phyloP scores from a whole-genome alignment of 2,329 filamentous ascomycete genomes.

The Tolypocladium cylindrosporum region DNA sequence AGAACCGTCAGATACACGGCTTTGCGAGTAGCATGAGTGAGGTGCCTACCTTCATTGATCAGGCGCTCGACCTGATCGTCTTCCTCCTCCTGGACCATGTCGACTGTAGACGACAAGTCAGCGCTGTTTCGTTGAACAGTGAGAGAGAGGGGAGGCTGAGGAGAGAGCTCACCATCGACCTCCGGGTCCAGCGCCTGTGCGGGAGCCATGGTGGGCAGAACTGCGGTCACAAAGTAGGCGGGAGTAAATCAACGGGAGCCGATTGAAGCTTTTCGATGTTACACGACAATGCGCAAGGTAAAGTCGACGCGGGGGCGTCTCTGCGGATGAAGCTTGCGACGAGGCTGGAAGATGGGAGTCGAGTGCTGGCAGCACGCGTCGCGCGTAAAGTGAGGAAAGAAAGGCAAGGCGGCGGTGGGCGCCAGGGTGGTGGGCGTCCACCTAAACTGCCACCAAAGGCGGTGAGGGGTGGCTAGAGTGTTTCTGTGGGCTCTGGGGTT shows the following conservation, averaged over 20 bases:
- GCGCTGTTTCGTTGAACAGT: neutral
- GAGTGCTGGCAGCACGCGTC: slow-evolving; percentile 18
- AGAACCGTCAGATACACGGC: slow-evolving; percentile 1
- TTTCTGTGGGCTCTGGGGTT: neutral
- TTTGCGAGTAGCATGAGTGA: neutral
- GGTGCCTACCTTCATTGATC: slow-evolving; percentile 71
- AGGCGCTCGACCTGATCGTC: slow-evolving; percentile 71
- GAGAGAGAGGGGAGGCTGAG: neutral
- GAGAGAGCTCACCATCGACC: slow-evolving; percentile 20
- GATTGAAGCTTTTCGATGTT: neutral
- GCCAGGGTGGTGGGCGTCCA: neutral
- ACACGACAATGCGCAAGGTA: neutral
- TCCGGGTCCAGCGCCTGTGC: slow-evolving; percentile 24
- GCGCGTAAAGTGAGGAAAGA: slow-evolving; percentile 24
- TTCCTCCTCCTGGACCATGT: slow-evolving; percentile 53
- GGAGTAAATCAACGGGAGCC: neutral
- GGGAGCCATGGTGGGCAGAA: slow-evolving; percentile 21
- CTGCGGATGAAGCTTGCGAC: slow-evolving; percentile 17
- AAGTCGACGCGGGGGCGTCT: neutral
- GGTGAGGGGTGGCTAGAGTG: neutral
- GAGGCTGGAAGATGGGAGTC: slow-evolving; percentile 4
- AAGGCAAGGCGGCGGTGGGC: neutral
- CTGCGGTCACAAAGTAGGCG: neutral
- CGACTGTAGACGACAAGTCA: slow-evolving; percentile 15
- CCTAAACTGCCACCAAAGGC: neutral